Percentiles rank a stretch among this genome's conserved stretches.
Evolutionary conservation across 192 early-diverging fungal species (phyloP).

Genomic region (Piromyces sp.): DNA sequence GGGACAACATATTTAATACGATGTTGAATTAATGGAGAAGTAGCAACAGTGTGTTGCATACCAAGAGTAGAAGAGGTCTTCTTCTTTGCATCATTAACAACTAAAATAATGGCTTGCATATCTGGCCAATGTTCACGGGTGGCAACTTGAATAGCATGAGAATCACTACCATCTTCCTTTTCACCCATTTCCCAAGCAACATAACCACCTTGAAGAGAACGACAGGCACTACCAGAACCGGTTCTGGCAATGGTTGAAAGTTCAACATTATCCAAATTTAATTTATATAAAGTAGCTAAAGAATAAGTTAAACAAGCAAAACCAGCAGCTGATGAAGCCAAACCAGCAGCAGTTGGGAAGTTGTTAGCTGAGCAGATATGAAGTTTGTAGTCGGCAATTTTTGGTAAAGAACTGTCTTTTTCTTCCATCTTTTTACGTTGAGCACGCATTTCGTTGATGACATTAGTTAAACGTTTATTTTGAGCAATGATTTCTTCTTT

Average conservation of each 20-base stretch:
- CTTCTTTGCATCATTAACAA: constrained; percentile 86
- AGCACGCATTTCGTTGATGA: constrained; percentile 55
- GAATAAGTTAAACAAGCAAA: constrained; percentile 84
- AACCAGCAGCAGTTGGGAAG: constrained; percentile 96
- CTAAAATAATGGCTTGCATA: constrained; percentile 83
- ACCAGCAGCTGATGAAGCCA: constrained; percentile 92
- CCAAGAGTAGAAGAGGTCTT: constrained; percentile 77
- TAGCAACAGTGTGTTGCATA: constrained; percentile 93
- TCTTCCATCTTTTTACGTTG: constrained; percentile 56
- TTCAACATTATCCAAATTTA: constrained; percentile 49
- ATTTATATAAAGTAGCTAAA: constrained; percentile 51
- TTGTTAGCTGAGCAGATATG: constrained; percentile 96
- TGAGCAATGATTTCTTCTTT: constrained; percentile 62
- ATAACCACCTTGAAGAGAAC: constrained; percentile 93
- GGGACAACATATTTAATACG: constrained; percentile 78
- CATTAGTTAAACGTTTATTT: constrained; percentile 69
- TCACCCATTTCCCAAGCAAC: constrained; percentile 92
- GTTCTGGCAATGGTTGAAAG: constrained; percentile 80
- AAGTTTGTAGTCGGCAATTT: constrained; percentile 45
- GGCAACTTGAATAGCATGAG: constrained; percentile 81
- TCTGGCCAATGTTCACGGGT: constrained; percentile 85
- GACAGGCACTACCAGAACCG: constrained; percentile 93
- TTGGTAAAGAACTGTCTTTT: constrained; percentile 15
- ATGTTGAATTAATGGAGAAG: constrained; percentile 67
- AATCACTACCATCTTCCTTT: constrained; percentile 63